phyloP scores from a whole-genome alignment of 73 alveolate species.

The Durusdinium trenchii region DNA sequence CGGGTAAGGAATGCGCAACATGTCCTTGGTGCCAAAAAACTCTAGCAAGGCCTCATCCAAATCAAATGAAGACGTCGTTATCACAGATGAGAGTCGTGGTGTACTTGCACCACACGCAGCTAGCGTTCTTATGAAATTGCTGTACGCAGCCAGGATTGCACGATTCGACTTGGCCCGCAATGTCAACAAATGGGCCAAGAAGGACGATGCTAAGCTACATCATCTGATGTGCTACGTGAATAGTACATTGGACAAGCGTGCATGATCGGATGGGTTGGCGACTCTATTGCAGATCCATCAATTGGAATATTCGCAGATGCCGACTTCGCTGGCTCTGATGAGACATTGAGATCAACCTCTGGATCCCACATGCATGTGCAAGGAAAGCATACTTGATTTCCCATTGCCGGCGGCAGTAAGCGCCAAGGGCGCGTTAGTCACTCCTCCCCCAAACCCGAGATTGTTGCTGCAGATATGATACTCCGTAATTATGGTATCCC shows the following conservation, averaged over 20 bases:
- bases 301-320: conserved; percentile 24
- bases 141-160: conserved; percentile 32
- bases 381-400: conserved; percentile 21
- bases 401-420: conserved; percentile 6
- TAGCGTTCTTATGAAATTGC: conserved; percentile 9
- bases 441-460: conserved; percentile 36
- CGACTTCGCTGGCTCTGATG: conserved; percentile 10
- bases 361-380: conserved; percentile 22
- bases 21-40: conserved; percentile 39
- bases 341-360: not conserved
- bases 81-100: not conserved
- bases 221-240: conserved; percentile 44
- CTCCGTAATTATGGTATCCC: not conserved
- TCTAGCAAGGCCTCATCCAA: not conserved
- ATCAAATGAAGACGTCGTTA: not conserved
- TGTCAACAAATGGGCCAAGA: conserved; percentile 29
- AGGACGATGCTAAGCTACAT: not conserved
- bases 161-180: conserved; percentile 53
- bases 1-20: not conserved
- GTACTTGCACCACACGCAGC: conserved; percentile 17
- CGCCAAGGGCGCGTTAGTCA: conserved; percentile 29
- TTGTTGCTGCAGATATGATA: not conserved
- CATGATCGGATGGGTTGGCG: conserved; percentile 51
- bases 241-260: not conserved
- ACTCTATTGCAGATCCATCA: not conserved